Conservation (phyloP, 768 basidiomycete species). For the Amanita inopinata region DNA sequence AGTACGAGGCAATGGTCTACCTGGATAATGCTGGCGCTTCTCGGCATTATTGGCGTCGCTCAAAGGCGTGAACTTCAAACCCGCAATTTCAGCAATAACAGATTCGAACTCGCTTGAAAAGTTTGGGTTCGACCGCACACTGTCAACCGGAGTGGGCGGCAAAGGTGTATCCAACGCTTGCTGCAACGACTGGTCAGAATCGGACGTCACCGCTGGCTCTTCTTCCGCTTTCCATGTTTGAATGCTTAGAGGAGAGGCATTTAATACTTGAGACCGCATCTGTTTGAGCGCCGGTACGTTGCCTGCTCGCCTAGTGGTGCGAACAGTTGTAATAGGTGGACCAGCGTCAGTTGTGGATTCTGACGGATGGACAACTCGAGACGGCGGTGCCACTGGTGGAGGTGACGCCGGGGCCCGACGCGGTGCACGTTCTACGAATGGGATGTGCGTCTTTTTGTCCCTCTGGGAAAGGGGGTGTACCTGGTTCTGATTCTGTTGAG, state of each 20-base stretch:
- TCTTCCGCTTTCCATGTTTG: slow-evolving; percentile 8
- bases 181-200: background rate
- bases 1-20: slow-evolving; percentile 2
- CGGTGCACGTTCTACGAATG: background rate
- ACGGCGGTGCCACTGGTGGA: background rate
- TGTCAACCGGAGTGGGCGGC: slow-evolving; percentile 1
- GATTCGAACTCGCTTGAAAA: slow-evolving; percentile 1
- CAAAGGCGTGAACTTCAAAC: slow-evolving; percentile 1
- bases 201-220: background rate
- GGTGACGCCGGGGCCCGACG: background rate
- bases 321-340: slow-evolving; percentile 1
- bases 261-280: slow-evolving; percentile 7
- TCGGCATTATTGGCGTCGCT: background rate
- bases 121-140: background rate
- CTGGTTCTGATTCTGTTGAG: background rate
- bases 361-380: background rate
- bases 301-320: background rate
- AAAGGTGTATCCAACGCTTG: slow-evolving; percentile 4
- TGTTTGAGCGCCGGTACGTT: background rate
- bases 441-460: slow-evolving; percentile 1
- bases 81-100: slow-evolving; percentile 6
- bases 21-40: slow-evolving; percentile 5
- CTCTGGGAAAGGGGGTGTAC: slow-evolving; percentile 1
- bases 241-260: slow-evolving; percentile 3
- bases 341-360: background rate